A percentile compares a stretch with the other conserved stretches of the same genome.
phyloP scores from a whole-genome alignment of 2,329 filamentous ascomycete genomes.

The Niveomyces coronatus region DNA sequence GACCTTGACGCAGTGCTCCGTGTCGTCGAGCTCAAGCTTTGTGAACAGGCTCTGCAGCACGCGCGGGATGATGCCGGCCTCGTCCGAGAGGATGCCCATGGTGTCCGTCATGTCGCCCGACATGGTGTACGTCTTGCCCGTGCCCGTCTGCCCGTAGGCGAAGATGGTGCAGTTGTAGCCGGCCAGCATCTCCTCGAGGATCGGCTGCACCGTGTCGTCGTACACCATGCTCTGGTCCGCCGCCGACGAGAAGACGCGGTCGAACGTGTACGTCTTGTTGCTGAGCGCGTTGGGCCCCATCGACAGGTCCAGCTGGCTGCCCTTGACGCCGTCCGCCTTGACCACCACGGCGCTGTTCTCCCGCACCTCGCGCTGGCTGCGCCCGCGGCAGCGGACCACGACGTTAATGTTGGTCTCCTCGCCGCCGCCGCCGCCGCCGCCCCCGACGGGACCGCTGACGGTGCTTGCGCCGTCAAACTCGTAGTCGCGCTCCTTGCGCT shows the following conservation, averaged over 20 bases:
- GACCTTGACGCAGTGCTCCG: conserved; percentile 86
- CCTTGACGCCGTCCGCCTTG: conserved; percentile 76
- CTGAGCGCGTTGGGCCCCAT: conserved; percentile 89
- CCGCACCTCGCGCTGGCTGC: conserved; percentile 82
- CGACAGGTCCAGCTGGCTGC: conserved; percentile 71
- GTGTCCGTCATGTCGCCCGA: conserved; percentile 92
- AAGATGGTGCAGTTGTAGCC: conserved; percentile 99
- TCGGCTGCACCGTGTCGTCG: conserved; percentile 88
- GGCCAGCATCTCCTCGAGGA: conserved; percentile 88
- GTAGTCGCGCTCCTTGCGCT: conserved; percentile 82
- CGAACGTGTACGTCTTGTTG: conserved; percentile 95
- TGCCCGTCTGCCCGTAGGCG: conserved; percentile 95
- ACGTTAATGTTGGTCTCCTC: conserved; percentile 97
- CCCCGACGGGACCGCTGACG: conserved; percentile 26
- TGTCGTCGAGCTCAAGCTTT: conserved; percentile 67
- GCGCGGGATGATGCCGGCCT: conserved; percentile 89
- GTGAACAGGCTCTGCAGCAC: conserved; percentile 79
- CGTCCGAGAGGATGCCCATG: conserved; percentile 75
- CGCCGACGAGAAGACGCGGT: conserved; percentile 91
- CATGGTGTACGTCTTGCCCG: conserved; percentile 99
- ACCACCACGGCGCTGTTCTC: conserved; percentile 95
- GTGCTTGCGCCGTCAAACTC: conserved; percentile 42
- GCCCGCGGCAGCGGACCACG: conserved; percentile 85
- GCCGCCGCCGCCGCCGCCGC: conserved; percentile 31
- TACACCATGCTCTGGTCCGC: conserved; percentile 92